Evolutionary conservation across 2,329 filamentous ascomycete genomes (phyloP), one percentile per base, ranked within the genome.

Genomic region (Fusarium brevicatenulatum): DNA sequence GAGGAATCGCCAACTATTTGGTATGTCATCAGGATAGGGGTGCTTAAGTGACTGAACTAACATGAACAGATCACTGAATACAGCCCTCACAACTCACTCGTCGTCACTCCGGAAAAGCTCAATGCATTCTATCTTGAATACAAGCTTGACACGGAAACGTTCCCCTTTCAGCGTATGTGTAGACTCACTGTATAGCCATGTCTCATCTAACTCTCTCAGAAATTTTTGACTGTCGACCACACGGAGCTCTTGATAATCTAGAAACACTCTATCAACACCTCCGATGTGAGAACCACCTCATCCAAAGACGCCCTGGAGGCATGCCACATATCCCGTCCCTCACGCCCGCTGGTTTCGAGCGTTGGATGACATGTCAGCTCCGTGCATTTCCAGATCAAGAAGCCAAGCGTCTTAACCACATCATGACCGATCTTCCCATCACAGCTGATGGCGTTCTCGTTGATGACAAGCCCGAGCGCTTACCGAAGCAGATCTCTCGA

Each of bases 401-500:
- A 80, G 91, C 90, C 65, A 86, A 88, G 46, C 89, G 95, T 15
- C 84, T 97, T 9, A 86, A 90, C 47, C 90, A 88, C 64, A 89
- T 94, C 28, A 88, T 95, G 7, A 81, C 90, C 7, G 87, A 91
- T 49, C 89, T 95, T 81, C 92, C 93, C 2, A 92, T 97, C 75
- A 82, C 86, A 36, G 82, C 83, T 1, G 82, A 85, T 54, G 83
- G 82, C 13, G 73, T 90, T 80, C 90, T 91, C 61, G 86, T 90
- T 0, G 87, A 91, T 49, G 88, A 92, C 53, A 88, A 86, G 71
- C 90, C 88, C 16, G 93, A 95, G 80, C 86, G 92, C 5, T 91
- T 97, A 61, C 95, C 94, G 0, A 94, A 93, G 72, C 91, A 95
- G 74, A 86, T 97, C 6, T 91, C 93, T 2, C 86, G 94, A 44